These are phyloP conservation scores for Lactarius psammicola DNA, from an alignment of 768 basidiomycete genomes.

Conservation along the genomic window DNA sequence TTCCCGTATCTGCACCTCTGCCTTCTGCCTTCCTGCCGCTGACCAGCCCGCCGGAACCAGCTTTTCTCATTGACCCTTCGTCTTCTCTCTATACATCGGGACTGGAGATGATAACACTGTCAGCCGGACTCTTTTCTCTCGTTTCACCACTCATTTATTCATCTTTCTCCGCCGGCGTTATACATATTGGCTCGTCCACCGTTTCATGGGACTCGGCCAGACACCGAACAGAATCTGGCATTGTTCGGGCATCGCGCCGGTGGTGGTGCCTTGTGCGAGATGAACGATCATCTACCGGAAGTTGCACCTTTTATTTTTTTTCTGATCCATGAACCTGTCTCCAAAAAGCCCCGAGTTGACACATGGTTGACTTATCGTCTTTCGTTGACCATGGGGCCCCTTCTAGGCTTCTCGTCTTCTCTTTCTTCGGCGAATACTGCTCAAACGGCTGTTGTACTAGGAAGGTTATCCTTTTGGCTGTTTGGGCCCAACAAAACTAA, in stretches of 20 bases:
- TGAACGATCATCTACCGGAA: neutral
- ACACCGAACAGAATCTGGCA: neutral
- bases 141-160: neutral
- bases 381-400: neutral
- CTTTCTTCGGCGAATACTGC: neutral
- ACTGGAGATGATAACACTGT: neutral
- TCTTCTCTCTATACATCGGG: neutral
- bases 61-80: neutral
- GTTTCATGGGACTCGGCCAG: neutral
- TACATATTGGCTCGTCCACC: neutral
- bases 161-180: neutral
- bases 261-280: neutral
- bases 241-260: neutral
- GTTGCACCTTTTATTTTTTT: neutral
- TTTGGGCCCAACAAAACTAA: neutral
- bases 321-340: neutral
- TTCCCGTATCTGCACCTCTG: neutral
- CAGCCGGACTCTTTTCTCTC: neutral
- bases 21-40: conserved; percentile 3
- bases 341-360: neutral
- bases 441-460: neutral
- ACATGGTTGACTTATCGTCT: neutral
- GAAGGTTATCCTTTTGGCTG: neutral
- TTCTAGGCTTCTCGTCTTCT: neutral
- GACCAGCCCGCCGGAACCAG: neutral